phyloP scores from a whole-genome alignment of 805 yeast species.

The Candida ortonii region DNA sequence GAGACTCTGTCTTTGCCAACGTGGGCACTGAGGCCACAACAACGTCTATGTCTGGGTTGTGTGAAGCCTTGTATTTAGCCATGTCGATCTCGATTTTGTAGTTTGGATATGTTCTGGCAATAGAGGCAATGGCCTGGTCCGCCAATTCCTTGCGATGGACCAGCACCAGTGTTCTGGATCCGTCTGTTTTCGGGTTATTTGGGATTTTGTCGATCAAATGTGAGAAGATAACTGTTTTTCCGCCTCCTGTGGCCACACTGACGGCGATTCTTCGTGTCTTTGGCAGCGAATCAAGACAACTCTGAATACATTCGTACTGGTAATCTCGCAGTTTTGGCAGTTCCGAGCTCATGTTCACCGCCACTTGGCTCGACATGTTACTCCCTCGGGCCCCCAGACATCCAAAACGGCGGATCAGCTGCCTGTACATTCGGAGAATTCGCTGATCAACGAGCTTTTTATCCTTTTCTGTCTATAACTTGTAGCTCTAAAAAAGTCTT shows the following conservation, averaged over 20 bases:
- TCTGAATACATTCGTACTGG: constrained; percentile 66
- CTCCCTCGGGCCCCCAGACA: not conserved
- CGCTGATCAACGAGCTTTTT: too few relatives aligned
- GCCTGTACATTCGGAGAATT: too few relatives aligned
- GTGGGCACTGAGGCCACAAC: constrained; percentile 78
- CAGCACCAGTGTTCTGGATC: constrained; percentile 51
- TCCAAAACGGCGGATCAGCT: too few relatives aligned
- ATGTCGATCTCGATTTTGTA: constrained; percentile 63
- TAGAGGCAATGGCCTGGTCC: constrained; percentile 57
- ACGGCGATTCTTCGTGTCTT: constrained; percentile 62
- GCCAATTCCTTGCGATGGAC: constrained; percentile 84
- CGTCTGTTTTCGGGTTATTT: constrained; percentile 24
- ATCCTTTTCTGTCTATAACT: too few relatives aligned
- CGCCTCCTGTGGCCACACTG: constrained; percentile 91
- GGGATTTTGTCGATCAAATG: constrained; percentile 46
- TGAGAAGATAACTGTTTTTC: constrained; percentile 81
- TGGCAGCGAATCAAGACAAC: constrained; percentile 48
- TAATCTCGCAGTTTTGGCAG: constrained; percentile 42
- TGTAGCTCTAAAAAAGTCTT: too few relatives aligned
- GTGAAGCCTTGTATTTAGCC: constrained; percentile 48
- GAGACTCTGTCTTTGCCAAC: constrained; percentile 38
- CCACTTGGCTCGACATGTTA: not conserved
- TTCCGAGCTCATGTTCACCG: too few relatives aligned
- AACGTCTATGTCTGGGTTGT: constrained; percentile 49
- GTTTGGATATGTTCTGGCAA: constrained; percentile 47